These are phyloP conservation scores for Tetragonia tetragonoides DNA, from an alignment of 148 eudicot species.

Conservation along the genomic window DNA sequence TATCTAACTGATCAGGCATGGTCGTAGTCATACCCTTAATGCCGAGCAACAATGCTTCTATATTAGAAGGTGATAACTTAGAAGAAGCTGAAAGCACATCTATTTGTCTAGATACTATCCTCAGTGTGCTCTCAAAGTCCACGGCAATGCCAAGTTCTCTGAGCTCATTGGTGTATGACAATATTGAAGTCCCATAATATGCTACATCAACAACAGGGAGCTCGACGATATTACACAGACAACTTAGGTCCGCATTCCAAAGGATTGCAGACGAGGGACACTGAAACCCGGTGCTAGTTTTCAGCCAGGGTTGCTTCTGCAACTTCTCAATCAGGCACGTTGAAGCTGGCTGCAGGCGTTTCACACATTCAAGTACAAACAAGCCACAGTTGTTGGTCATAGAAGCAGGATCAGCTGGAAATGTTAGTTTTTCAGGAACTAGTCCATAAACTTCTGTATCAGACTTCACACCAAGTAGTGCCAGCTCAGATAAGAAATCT, in stretches of 20 bases:
- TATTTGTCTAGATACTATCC: background rate
- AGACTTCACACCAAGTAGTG: constrained; percentile 11
- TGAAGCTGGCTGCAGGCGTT: background rate
- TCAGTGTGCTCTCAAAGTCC: background rate
- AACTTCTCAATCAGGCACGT: background rate
- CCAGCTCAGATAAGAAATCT: background rate
- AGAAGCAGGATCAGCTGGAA: background rate
- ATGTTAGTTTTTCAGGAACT: background rate
- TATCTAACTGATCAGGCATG: background rate
- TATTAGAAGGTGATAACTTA: background rate
- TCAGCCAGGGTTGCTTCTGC: constrained; percentile 10
- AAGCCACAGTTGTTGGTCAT: constrained; percentile 11
- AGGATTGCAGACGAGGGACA: constrained; percentile 2
- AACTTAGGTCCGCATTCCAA: background rate
- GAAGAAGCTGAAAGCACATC: background rate
- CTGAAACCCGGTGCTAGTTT: constrained; percentile 7
- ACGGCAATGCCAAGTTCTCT: constrained; percentile 11
- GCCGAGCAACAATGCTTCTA: background rate
- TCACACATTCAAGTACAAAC: constrained; percentile 16
- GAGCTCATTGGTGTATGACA: constrained; percentile 2
- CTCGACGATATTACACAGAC: constrained; percentile 2
- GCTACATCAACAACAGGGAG: constrained; percentile 12
- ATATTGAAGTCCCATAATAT: background rate
- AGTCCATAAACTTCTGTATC: constrained; percentile 4
- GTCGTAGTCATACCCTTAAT: background rate